Conservation (phyloP, 805 yeast species). For the Suhomyces faveliae region DNA sequence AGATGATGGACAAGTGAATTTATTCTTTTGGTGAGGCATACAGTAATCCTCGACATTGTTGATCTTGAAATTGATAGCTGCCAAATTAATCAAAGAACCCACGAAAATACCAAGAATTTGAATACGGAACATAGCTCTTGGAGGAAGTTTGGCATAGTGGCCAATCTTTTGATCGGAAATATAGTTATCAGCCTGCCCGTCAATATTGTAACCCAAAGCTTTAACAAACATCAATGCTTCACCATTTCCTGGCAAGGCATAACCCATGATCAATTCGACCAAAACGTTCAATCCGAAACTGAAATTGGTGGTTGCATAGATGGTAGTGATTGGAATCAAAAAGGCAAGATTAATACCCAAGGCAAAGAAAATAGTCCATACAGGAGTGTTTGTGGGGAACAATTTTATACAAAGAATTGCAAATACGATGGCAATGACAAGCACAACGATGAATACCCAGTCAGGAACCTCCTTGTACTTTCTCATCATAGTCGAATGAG, state of each 20-base stretch:
- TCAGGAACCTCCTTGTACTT: slow-evolving; percentile 25
- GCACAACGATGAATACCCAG: slow-evolving; percentile 19
- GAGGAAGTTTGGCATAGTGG: slow-evolving; percentile 24
- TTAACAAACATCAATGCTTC: slow-evolving; percentile 52
- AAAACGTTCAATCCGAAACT: slow-evolving; percentile 50
- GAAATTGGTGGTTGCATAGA: slow-evolving; percentile 49
- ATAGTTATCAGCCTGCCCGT: slow-evolving; percentile 31
- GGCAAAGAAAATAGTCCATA: slow-evolving; percentile 58
- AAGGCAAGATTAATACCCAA: slow-evolving; percentile 50
- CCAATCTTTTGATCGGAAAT: slow-evolving; percentile 40
- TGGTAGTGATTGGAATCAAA: slow-evolving; percentile 50
- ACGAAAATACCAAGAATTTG: slow-evolving; percentile 23
- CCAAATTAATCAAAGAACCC: slow-evolving; percentile 20
- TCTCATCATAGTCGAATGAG: slow-evolving; percentile 25
- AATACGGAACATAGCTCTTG: slow-evolving; percentile 22
- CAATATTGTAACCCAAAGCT: slow-evolving; percentile 36
- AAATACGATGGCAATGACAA: slow-evolving; percentile 16
- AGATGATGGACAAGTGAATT: slow-evolving; percentile 30
- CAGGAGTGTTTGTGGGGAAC: slow-evolving; percentile 51
- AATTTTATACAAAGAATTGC: slow-evolving; percentile 31
- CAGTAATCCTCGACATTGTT: slow-evolving; percentile 20
- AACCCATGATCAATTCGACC: slow-evolving; percentile 56
- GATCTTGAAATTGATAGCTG: slow-evolving; percentile 20
- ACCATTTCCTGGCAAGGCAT: slow-evolving; percentile 56
- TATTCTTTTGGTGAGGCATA: slow-evolving; percentile 17